Evolutionary conservation across 192 early-diverging fungal genomes (phyloP).

Genomic region (Lunasporangiospora selenospora): DNA sequence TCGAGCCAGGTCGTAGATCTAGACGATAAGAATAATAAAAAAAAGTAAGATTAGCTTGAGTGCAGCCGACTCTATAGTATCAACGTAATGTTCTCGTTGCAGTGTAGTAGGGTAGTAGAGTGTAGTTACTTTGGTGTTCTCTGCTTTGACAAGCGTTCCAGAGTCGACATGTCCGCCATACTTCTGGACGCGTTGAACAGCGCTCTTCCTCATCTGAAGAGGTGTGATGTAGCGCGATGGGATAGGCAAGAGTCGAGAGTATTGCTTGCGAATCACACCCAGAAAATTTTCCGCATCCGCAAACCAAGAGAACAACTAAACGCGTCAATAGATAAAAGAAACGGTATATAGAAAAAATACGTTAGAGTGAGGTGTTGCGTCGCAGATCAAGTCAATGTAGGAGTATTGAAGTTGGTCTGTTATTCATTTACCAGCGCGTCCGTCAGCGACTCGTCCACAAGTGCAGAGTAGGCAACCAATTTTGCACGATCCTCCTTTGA

Average conservation of each 20-base stretch:
- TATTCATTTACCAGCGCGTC: conserved; percentile 67
- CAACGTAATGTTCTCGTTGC: too few species aligned
- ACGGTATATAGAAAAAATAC: background rate
- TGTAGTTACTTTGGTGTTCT: conserved; percentile 39
- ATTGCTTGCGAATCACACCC: conserved; percentile 73
- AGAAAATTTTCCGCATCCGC: conserved; percentile 83
- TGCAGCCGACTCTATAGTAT: too few species aligned
- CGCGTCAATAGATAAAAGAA: too few species aligned
- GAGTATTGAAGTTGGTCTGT: background rate
- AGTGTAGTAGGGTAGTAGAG: too few species aligned
- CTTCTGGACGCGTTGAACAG: conserved; percentile 67
- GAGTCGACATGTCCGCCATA: conserved; percentile 54
- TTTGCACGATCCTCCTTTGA: conserved; percentile 51
- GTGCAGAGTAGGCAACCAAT: conserved; percentile 63
- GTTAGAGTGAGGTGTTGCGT: background rate
- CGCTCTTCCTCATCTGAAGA: conserved; percentile 74
- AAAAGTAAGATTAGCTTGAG: conserved; percentile 13
- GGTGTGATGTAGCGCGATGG: conserved; percentile 73
- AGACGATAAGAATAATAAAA: conserved; percentile 41
- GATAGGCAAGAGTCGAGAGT: conserved; percentile 74
- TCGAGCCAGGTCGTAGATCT: conserved; percentile 76
- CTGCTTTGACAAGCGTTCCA: conserved; percentile 3
- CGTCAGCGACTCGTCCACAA: conserved; percentile 80
- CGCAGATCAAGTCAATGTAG: background rate
- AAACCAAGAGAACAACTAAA: conserved; percentile 83